These are phyloP conservation scores for Suillus weaverae DNA, from an alignment of 768 basidiomycete genomes.

Conservation along the genomic window DNA sequence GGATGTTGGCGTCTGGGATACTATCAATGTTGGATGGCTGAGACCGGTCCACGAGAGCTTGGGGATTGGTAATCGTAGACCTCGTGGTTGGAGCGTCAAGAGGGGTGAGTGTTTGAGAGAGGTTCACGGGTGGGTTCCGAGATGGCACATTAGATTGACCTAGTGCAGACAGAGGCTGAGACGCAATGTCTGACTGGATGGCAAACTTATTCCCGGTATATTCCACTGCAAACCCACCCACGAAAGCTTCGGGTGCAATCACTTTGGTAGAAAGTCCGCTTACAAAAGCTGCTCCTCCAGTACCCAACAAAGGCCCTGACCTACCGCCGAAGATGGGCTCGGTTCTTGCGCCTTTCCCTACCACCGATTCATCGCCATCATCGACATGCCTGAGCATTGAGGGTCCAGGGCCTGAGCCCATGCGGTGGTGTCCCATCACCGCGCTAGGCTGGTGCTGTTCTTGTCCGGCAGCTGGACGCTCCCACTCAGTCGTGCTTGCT, in stretches of 20 bases:
- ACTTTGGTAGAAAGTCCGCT: not conserved
- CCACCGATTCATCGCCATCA: not conserved
- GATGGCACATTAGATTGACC: not conserved
- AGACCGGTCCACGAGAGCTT: not conserved
- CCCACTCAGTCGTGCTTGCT: not conserved
- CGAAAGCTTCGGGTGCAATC: not conserved
- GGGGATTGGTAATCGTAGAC: not conserved
- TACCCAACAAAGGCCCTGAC: not conserved
- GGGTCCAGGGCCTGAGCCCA: not conserved
- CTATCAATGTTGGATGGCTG: not conserved
- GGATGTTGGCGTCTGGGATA: slow-evolving; percentile 14
- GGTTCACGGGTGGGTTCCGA: slow-evolving; percentile 9
- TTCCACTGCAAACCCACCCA: slow-evolving; percentile 7
- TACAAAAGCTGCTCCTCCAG: not conserved
- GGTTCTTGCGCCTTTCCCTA: not conserved
- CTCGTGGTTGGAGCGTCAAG: not conserved
- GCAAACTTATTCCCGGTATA: not conserved
- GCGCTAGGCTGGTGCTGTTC: slow-evolving; percentile 11
- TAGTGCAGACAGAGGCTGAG: not conserved
- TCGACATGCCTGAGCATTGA: slow-evolving; percentile 9
- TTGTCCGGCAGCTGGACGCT: slow-evolving; percentile 11
- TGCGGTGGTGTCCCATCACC: not conserved
- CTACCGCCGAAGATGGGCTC: not conserved
- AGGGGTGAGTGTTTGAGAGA: slow-evolving; percentile 13
- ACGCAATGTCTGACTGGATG: slow-evolving; percentile 5